Evolutionary conservation across 768 basidiomycete species (phyloP).

Genomic region (Ramaria sp.): DNA sequence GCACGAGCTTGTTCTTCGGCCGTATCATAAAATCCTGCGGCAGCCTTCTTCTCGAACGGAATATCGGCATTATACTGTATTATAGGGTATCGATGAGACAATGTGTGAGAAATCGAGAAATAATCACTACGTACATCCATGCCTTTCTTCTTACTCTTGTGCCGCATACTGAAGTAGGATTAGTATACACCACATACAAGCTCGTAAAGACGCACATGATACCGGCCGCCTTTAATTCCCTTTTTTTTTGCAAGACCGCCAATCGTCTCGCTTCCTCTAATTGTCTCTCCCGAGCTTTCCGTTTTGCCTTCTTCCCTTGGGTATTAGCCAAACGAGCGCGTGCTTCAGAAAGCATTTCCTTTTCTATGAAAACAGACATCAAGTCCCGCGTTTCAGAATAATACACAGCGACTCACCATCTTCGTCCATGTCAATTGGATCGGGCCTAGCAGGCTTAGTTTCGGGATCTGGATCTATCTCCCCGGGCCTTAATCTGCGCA

Average conservation of each 20-base stretch:
- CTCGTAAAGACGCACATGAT: constrained; percentile 59
- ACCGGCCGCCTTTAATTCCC: constrained; percentile 95
- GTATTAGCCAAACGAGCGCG: constrained; percentile 97
- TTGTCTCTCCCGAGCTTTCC: constrained; percentile 95
- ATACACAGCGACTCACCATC: constrained; percentile 49
- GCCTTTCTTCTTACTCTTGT: constrained; percentile 91
- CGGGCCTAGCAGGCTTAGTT: constrained; percentile 94
- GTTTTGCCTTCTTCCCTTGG: constrained; percentile 98
- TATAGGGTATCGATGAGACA: background rate
- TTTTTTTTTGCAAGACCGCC: constrained; percentile 93
- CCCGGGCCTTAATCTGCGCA: constrained; percentile 80
- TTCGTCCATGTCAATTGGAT: constrained; percentile 99
- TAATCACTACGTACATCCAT: constrained; percentile 69
- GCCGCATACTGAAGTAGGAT: constrained; percentile 43
- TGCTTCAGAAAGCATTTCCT: constrained; percentile 99
- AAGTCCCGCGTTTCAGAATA: background rate
- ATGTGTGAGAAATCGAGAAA: background rate
- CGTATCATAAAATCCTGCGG: constrained; percentile 94
- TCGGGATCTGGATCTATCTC: constrained; percentile 99
- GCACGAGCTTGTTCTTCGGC: constrained; percentile 85
- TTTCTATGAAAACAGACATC: constrained; percentile 43
- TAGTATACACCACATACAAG: constrained; percentile 1
- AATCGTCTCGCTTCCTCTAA: constrained; percentile 91
- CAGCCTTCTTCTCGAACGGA: constrained; percentile 95
- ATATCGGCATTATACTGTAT: constrained; percentile 92